Evolutionary conservation across 2,329 filamentous ascomycete genomes (phyloP).

Genomic region (Neoarthrinium moseri): DNA sequence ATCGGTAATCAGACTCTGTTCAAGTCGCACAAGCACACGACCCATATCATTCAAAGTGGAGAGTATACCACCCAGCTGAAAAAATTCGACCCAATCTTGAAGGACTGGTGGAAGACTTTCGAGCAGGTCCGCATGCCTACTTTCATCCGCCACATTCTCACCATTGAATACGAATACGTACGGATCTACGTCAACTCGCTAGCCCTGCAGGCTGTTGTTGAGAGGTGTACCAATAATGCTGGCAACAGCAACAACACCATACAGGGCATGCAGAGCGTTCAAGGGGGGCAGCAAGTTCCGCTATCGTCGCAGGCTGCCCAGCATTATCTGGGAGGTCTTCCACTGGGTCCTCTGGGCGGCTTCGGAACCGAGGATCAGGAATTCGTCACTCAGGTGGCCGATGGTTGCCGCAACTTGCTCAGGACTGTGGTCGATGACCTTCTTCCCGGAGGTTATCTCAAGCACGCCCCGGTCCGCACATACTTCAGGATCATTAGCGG

Average conservation of each 20-base stretch:
- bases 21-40: slow-evolving; percentile 81
- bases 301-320: slow-evolving; percentile 63
- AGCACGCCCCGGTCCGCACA: slow-evolving; percentile 79
- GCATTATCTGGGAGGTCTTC: slow-evolving; percentile 63
- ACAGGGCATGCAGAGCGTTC: slow-evolving; percentile 31
- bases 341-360: slow-evolving; percentile 62
- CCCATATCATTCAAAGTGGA: slow-evolving; percentile 82
- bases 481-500: slow-evolving; percentile 86
- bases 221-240: slow-evolving; percentile 81
- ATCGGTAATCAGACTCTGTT: slow-evolving; percentile 87
- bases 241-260: slow-evolving; percentile 39
- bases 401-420: slow-evolving; percentile 74
- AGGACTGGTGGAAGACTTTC: slow-evolving; percentile 78
- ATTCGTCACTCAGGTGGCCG: slow-evolving; percentile 74
- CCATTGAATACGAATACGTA: slow-evolving; percentile 94
- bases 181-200: slow-evolving; percentile 94
- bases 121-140: slow-evolving; percentile 70
- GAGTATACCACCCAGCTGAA: slow-evolving; percentile 79
- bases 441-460: slow-evolving; percentile 71
- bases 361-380: slow-evolving; percentile 67
- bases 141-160: slow-evolving; percentile 73
- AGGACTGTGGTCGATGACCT: slow-evolving; percentile 75
- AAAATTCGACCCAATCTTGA: slow-evolving; percentile 76
- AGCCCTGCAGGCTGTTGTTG: slow-evolving; percentile 90
- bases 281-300: slow-evolving; percentile 33